Evolutionary conservation across 164 flowering plant species (phyloP), one percentile per base, ranked within the genome.

Genomic region (Tetracentron sinense): DNA sequence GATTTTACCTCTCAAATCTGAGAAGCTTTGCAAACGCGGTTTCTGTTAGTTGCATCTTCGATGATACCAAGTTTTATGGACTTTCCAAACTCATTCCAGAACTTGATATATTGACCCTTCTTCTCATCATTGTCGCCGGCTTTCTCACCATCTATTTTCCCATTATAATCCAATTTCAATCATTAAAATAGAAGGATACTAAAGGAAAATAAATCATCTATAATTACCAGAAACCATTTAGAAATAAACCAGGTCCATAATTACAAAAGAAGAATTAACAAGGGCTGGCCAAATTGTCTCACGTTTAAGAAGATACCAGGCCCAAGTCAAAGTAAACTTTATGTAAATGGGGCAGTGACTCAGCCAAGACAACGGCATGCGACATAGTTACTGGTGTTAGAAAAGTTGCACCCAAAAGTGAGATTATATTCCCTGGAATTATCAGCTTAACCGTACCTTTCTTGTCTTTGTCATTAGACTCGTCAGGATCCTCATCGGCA

Each of bases 61-160:
- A 91, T 80, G 57, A 94, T 94, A 49, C 99, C 99, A 62, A 94
- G 94, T 67, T 94, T 94, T 25, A 94, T 82, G 23, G 97, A 91
- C 77, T 94, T 94, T 44, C 96, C 97, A 80, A 91, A 94, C 72
- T 91, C 97, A 66, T 94, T 89, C 97, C 97, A 94, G 80, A 94
- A 94, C 70, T 84, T 88, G 0, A 96, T 67, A 50, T 94, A 94
- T 61, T 88, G 82, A 31, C 97, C 99, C 68, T 78, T 91, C 81
- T 94, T 94, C 73, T 89, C 98, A 79, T 87, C 79, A 55, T 72
- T 67, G 52, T 86, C 95, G 58, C 68, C 46, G 22, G 85, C 76
- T 66, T 87, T 79, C 56, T 87, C 92, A 49, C 72, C 75, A 26
- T 88, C 97, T 87, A 81, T 47, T 56, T 42, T 20, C 8, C 23